Base-by-base conservation (phyloP, 2,329 filamentous ascomycete genomes). In the Fusarium haematococcum region DNA sequence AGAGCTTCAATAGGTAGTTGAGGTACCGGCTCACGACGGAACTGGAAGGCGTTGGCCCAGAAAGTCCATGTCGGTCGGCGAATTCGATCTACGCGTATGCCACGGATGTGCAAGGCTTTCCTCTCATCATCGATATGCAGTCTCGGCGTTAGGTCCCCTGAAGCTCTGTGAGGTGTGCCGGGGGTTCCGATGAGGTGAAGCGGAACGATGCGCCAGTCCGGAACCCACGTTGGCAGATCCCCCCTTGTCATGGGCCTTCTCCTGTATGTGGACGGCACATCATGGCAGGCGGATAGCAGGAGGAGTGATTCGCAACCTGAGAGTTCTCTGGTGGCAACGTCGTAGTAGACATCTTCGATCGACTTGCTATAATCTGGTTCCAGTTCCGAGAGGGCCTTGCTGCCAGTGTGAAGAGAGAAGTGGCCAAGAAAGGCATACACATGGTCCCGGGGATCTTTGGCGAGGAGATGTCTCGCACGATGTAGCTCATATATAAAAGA, bases 401-500 rank as follows among this genome's bases (percentile, higher is more conserved):
- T 75, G 2, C 76, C 77, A 5, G 60, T 69, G 3, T 65, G 61
- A 10, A 83, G 62, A 1, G 81, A 82, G 52, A 81, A 83, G 69
- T 83, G 81, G 2, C 81, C 81, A 1, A 83, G 74, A 56, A 83
- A 83, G 32, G 81, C 82, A 27, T 82, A 83, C 20, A 83, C 79
- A 45, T 79, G 80, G 16, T 83, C 82, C 4, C 81, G 75, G 2
- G 80, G 78, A 37, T 83, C 81, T 41, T 80, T 80, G 14, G 81
- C 71, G 0, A 76, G 75, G 18, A 83, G 68, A 33, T 81, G 82
- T 2, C 81, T 71, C 9, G 81, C 81, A 9, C 82, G 78, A 56
- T 83, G 81, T 8, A 83, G 78, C 60, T 83, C 81, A 54, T 83
- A 83, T 20, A 83, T 75, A 61, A 83, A 83, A 41, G 76, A 80